Conservation (phyloP, 495 filamentous ascomycete genomes). For the Polyplosphaeria fusca region DNA sequence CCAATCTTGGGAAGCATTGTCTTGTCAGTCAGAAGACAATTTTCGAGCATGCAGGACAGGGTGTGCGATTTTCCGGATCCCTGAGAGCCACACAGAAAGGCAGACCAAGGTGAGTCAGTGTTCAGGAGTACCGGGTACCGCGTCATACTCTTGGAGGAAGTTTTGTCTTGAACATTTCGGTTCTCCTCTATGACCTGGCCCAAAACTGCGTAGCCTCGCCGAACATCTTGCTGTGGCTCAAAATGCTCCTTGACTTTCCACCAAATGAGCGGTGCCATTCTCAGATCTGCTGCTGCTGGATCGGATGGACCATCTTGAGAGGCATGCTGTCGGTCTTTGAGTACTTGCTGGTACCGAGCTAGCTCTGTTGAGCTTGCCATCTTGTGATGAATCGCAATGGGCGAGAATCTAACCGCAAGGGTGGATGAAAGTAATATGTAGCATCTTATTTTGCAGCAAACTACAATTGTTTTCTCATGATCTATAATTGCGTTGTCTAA, state of each 20-base stretch:
- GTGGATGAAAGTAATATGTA: too few species aligned
- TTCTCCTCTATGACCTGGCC: neutral
- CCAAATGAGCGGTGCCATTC: neutral
- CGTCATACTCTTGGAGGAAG: neutral
- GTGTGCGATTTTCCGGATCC: constrained; percentile 75
- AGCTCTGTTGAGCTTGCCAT: too few species aligned
- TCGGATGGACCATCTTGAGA: too few species aligned
- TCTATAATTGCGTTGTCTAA: too few species aligned
- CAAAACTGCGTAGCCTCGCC: neutral
- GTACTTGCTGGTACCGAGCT: too few species aligned
- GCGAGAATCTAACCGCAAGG: too few species aligned
- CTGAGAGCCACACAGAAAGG: constrained; percentile 74
- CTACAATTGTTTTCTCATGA: too few species aligned
- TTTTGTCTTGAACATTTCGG: too few species aligned
- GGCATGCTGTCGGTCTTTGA: too few species aligned
- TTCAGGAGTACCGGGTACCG: constrained; percentile 55
- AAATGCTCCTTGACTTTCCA: neutral
- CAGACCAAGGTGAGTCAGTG: constrained; percentile 61
- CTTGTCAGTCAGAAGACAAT: constrained; percentile 48
- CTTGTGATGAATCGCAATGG: too few species aligned
- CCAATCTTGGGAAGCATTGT: constrained; percentile 2
- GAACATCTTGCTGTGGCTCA: neutral
- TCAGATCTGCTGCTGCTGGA: neutral
- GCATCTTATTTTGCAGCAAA: too few species aligned
- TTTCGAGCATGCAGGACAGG: constrained; percentile 67